Conservation (phyloP, 352 stramenopile genomes). For the Phytophthora vignae region DNA sequence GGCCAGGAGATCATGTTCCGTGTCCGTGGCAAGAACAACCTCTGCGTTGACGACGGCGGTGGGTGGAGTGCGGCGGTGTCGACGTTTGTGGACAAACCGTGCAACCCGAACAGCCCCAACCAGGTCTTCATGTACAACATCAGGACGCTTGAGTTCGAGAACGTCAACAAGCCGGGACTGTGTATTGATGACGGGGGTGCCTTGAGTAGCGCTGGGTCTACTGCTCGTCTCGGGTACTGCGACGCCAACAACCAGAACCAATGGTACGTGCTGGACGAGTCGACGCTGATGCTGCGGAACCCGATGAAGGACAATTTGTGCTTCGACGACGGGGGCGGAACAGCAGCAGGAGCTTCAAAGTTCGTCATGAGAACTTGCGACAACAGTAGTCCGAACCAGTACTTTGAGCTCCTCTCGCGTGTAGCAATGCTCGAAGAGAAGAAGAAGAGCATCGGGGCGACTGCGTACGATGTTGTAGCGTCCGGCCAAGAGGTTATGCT, state of each 20-base stretch:
- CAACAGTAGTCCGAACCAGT: conserved; percentile 26
- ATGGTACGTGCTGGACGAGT: conserved; percentile 34
- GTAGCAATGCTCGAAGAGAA: conserved; percentile 13
- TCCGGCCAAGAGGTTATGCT: conserved; percentile 36
- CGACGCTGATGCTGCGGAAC: conserved; percentile 42
- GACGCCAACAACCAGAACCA: conserved; percentile 37
- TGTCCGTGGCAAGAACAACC: conserved; percentile 30
- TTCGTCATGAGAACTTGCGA: conserved; percentile 30
- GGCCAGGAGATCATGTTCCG: conserved; percentile 36
- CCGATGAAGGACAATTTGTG: conserved; percentile 44
- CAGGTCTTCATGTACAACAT: conserved; percentile 32
- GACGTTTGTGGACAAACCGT: conserved; percentile 28
- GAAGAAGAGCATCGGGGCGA: conserved; percentile 15
- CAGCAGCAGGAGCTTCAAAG: conserved; percentile 3
- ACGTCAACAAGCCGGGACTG: conserved; percentile 24
- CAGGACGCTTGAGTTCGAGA: conserved; percentile 20
- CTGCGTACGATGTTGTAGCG: conserved; percentile 16
- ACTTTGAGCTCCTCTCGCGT: conserved; percentile 30
- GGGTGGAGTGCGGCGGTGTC: conserved; percentile 24
- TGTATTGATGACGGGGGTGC: conserved; percentile 31
- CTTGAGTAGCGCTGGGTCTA: conserved; percentile 11
- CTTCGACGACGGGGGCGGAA: conserved; percentile 41
- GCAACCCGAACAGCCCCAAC: conserved; percentile 33
- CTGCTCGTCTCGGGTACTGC: conserved; percentile 28
- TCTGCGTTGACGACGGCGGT: conserved; percentile 49